Conservation (phyloP, 2,329 filamentous ascomycete genomes). For the Zopfia rhizophila region DNA sequence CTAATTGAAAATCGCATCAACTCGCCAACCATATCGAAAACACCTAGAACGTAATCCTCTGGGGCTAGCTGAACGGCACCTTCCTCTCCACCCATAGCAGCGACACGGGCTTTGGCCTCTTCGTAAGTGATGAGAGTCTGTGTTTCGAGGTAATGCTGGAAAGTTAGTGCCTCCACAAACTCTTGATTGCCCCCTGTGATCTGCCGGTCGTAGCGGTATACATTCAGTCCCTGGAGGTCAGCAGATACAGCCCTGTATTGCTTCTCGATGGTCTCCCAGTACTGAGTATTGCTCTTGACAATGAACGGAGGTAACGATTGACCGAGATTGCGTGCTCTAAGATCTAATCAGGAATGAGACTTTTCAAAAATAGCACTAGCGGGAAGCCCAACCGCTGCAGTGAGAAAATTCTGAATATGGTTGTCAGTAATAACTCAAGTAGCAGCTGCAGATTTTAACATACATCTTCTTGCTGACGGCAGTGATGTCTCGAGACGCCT, state of each 20-base stretch:
- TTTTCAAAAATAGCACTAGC: slow-evolving; percentile 11
- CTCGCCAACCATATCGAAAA: slow-evolving; percentile 95
- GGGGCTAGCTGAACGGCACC: slow-evolving; percentile 73
- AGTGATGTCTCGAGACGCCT: slow-evolving; percentile 91
- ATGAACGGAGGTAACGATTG: slow-evolving; percentile 74
- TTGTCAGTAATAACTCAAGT: slow-evolving; percentile 23
- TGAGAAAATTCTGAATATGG: slow-evolving; percentile 74
- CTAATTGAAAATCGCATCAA: slow-evolving; percentile 97
- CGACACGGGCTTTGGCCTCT: slow-evolving; percentile 61
- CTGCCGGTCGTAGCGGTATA: slow-evolving; percentile 81
- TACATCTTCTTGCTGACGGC: slow-evolving; percentile 97
- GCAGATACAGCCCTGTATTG: slow-evolving; percentile 74
- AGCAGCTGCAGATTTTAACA: slow-evolving; percentile 34
- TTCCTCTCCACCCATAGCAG: slow-evolving; percentile 48
- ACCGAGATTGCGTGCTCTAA: slow-evolving; percentile 70
- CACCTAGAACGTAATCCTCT: slow-evolving; percentile 87
- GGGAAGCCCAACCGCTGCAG: slow-evolving; percentile 80
- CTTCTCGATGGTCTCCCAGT: slow-evolving; percentile 75
- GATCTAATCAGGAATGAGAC: slow-evolving; percentile 2
- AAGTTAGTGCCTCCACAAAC: slow-evolving; percentile 90
- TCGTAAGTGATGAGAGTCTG: slow-evolving; percentile 78
- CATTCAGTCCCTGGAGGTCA: slow-evolving; percentile 82
- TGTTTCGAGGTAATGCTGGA: slow-evolving; percentile 84
- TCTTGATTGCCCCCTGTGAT: slow-evolving; percentile 88
- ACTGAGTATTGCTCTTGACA: slow-evolving; percentile 73